Base-by-base conservation (phyloP, 306 rosid species). In the Castanopsis chinensis region DNA sequence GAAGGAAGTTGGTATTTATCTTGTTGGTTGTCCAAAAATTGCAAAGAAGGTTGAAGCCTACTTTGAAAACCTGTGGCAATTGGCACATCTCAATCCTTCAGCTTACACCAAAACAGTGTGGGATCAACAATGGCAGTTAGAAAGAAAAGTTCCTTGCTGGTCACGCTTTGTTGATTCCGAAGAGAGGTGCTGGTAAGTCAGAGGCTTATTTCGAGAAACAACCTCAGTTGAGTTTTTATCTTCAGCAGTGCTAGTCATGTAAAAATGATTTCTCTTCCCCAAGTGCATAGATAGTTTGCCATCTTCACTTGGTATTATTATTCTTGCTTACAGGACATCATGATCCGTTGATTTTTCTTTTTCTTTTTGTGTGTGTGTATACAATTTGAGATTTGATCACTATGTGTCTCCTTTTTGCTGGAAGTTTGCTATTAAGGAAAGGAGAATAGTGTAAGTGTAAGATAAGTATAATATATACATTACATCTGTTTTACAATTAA, bases 61-160 rank as follows among this genome's bases (percentile, higher is more conserved):
- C 83, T 92, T 92, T 73, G 74, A 87, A 87, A 92, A 91, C 88
- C 78, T 95, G 67, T 92, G 97, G 99, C 86, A 69, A 67, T 94
- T 95, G 1, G 81, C 91, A 57, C 83, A 86, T 77, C 97, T 92
- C 51, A 79, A 86, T 80, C 32, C 89, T 78, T 86, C 96, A 45
- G 86, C 73, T 52, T 85, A 85, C 81, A 91, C 98, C 64, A 87
- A 79, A 86, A 87, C 80, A 28, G 82, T 90, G 72, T 75, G 84
- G 8, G 98, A 95, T 85, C 87, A 86, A 33, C 92, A 92, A 71
- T 95, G 99, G 99, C 97, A 92, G 88, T 75, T 81, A 67, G 73
- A 85, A 37, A 87, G 99, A 83, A 85, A 86, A 87, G 93, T 95
- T 86, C 97, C 97, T 83, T 92, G 97, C 87, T 91, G 99, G 99